Conservation (phyloP, 176 grass and related monocot genomes). For the Poa pratensis region DNA sequence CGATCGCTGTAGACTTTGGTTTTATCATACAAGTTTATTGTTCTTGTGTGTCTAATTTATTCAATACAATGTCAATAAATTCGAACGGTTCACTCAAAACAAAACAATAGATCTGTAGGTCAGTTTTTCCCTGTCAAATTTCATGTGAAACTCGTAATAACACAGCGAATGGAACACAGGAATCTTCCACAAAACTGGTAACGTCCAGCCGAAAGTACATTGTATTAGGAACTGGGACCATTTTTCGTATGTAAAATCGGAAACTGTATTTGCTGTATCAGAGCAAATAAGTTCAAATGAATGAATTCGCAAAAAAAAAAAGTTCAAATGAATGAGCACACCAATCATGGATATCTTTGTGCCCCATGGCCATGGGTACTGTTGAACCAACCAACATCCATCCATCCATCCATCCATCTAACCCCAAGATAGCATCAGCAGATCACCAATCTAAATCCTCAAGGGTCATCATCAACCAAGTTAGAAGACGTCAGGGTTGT, state of each 20-base stretch:
- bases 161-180: no score
- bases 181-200: no score
- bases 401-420: no score
- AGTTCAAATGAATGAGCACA: no score
- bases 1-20: no score
- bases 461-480: background rate
- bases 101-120: no score
- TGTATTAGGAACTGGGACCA: background rate
- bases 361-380: background rate
- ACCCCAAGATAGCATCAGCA: constrained; percentile 14
- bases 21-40: no score
- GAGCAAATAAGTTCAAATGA: background rate
- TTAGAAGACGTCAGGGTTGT: constrained; percentile 78
- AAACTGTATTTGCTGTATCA: background rate
- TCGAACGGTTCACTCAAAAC: no score
- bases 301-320: no score
- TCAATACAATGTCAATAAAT: no score
- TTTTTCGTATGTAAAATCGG: constrained; percentile 9
- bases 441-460: background rate
- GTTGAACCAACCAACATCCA: constrained; percentile 11
- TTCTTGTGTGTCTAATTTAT: no score
- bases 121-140: background rate
- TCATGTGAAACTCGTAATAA: no score
- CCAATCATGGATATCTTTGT: background rate
- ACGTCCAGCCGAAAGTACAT: background rate